Percentiles rank a stretch among this genome's conserved stretches.
These are phyloP conservation scores for Wickerhamia fluorescens DNA, from an alignment of 805 yeast species.

Conservation along the genomic window DNA sequence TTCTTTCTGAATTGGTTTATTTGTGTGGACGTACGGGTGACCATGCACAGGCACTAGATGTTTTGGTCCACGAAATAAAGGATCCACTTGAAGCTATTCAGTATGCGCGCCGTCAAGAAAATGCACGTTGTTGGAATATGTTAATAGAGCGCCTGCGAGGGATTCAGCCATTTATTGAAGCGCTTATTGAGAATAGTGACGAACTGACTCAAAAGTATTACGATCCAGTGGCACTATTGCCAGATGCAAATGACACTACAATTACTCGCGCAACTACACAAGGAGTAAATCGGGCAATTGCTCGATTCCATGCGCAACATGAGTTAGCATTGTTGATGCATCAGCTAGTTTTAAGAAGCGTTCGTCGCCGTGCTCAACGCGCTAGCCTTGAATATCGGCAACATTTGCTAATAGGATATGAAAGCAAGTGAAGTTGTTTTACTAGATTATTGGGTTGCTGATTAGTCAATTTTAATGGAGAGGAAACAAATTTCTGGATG, in stretches of 20 bases:
- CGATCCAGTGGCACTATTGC: slow-evolving; percentile 6
- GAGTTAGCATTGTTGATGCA: slow-evolving; percentile 47
- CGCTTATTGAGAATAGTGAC: slow-evolving; percentile 63
- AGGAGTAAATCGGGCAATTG: slow-evolving; percentile 56
- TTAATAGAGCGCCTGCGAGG: slow-evolving; percentile 63
- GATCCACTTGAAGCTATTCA: slow-evolving; percentile 78
- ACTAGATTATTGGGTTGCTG: no score
- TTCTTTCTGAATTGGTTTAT: slow-evolving; percentile 69
- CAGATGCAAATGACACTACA: slow-evolving; percentile 2
- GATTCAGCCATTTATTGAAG: slow-evolving; percentile 70
- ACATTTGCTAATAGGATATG: slow-evolving; percentile 3
- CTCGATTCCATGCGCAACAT: slow-evolving; percentile 56
- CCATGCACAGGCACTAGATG: slow-evolving; percentile 61
- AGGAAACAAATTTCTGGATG: no score
- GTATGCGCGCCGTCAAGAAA: slow-evolving; percentile 64
- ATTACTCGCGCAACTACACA: slow-evolving; percentile 36
- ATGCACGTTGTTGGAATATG: slow-evolving; percentile 74
- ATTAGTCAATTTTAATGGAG: no score
- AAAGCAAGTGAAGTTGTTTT: no score
- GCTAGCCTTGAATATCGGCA: slow-evolving; percentile 4
- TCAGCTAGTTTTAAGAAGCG: slow-evolving; percentile 40
- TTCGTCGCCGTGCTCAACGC: slow-evolving; percentile 8
- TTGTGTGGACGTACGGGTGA: slow-evolving; percentile 80
- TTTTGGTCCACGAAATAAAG: slow-evolving; percentile 69
- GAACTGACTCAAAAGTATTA: slow-evolving; percentile 25